Evolutionary conservation across 176 grass and related monocot genomes (phyloP), one percentile per base, ranked within the genome.

Genomic region (Carex pumila): DNA sequence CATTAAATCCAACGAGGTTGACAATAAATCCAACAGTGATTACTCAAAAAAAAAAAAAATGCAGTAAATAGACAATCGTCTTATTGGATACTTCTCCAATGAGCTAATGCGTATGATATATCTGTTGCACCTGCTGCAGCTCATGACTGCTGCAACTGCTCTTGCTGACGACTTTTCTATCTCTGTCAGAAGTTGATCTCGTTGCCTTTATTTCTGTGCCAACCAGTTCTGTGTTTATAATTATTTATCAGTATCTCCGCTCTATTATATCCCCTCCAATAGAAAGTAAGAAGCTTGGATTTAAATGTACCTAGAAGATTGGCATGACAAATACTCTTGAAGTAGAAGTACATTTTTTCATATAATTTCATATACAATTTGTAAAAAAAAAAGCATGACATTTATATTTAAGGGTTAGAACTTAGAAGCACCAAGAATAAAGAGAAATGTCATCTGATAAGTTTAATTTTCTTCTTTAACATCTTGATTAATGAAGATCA

Each of bases 191-290:
- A 50, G 7, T 73, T 18, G 3, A 73, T 73, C 18, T 73, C 18
- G 70, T 50, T 49, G 70, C 18, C 70, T 73, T 72, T 73, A 73
- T 73, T 49, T 73, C 70, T 47, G 70, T 73, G n/a, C 70, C 70
- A 73, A 73, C 70, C 70, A 5, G 70, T 50, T 73, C 41, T 43
- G 18, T 50, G n/a, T 47, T 47, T 68, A 3, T 72, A 19, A 47
- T 49, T 45, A 7, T 43, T 41, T 72, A 72, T 37, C 2, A 32
- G 14, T 68, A 18, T 1, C 18, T 72, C 69, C 19, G 39, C 7
- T 49, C 39, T 21, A 72, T 19, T 19, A 71, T 71, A 71, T 71
- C 5, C 14, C 31, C 65, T 69, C 31, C 65, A 39, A 5, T 18
- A 37, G 32, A 7, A 18, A 69, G 12, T 39, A 69, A 18, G 31